Conservation (phyloP, 768 basidiomycete species). For the Terana coerulea region DNA sequence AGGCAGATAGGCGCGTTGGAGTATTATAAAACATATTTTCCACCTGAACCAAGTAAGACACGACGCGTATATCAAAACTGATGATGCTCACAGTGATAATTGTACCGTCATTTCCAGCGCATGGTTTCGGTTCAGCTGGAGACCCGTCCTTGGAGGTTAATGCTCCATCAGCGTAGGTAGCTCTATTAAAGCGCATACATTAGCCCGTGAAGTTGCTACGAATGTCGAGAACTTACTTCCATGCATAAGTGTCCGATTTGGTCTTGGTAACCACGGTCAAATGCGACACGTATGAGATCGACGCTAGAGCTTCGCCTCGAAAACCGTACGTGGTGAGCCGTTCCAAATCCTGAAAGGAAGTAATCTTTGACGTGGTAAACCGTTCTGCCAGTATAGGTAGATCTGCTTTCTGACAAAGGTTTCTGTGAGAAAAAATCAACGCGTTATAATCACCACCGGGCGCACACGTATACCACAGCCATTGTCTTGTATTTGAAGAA, state of each 20-base stretch:
- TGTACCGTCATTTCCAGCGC: slow-evolving; percentile 94
- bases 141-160: slow-evolving; percentile 70
- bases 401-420: slow-evolving; percentile 64
- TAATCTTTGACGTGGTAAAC: slow-evolving; percentile 93
- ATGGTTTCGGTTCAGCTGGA: slow-evolving; percentile 76
- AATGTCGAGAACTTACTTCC: slow-evolving; percentile 65
- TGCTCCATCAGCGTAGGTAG: slow-evolving; percentile 74
- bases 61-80: neutral
- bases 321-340: slow-evolving; percentile 92
- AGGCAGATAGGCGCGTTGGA: slow-evolving; percentile 79
- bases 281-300: slow-evolving; percentile 91
- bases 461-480: slow-evolving; percentile 90
- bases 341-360: slow-evolving; percentile 80
- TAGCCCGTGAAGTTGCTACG: neutral
- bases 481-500: slow-evolving; percentile 95
- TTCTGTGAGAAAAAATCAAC: neutral
- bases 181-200: slow-evolving; percentile 42
- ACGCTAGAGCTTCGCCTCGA: slow-evolving; percentile 94
- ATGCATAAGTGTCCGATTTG: slow-evolving; percentile 75
- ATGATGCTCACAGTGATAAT: slow-evolving; percentile 62
- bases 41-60: slow-evolving; percentile 48
- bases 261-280: slow-evolving; percentile 91
- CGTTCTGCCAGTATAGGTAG: slow-evolving; percentile 89
- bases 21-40: slow-evolving; percentile 96
- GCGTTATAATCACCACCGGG: slow-evolving; percentile 9